These are phyloP conservation scores for Picea mariana DNA, from an alignment of 83 land plant genomes.

Conservation along the genomic window DNA sequence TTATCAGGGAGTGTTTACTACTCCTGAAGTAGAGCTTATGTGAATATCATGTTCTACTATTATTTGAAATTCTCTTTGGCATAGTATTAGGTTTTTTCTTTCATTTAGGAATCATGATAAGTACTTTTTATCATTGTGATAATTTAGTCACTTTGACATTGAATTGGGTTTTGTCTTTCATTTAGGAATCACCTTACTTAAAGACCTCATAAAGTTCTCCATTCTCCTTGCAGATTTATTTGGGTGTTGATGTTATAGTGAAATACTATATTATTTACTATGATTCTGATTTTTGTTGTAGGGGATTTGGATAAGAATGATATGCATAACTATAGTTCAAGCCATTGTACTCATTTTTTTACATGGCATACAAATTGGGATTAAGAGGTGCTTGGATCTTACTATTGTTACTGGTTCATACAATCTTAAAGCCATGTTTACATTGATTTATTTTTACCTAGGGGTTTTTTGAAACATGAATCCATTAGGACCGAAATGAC, in stretches of 20 bases:
- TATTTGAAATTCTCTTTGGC: not conserved
- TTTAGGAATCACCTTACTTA: not conserved
- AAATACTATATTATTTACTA: no score
- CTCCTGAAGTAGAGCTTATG: not conserved
- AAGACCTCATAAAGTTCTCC: no score
- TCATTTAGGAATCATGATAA: no score
- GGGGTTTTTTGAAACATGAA: no score
- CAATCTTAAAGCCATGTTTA: no score
- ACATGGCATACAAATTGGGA: conserved; percentile 28
- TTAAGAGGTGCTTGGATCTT: conserved; percentile 10
- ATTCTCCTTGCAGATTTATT: not conserved
- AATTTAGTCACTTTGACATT: not conserved
- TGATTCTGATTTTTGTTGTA: not conserved
- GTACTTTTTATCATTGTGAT: no score
- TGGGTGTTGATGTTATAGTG: no score
- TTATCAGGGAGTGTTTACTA: no score
- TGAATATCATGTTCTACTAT: not conserved
- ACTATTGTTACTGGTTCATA: no score
- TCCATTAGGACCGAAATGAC: no score
- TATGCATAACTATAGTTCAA: conserved; percentile 21
- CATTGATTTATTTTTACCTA: no score
- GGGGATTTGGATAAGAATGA: conserved; percentile 20
- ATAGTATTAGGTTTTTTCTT: not conserved
- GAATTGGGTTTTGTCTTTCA: not conserved
- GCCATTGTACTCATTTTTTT: conserved; percentile 19